Evolutionary conservation across 139 green algal species (phyloP), one percentile per base, ranked within the genome.

Genomic region (Tetradesmus obliquus): DNA sequence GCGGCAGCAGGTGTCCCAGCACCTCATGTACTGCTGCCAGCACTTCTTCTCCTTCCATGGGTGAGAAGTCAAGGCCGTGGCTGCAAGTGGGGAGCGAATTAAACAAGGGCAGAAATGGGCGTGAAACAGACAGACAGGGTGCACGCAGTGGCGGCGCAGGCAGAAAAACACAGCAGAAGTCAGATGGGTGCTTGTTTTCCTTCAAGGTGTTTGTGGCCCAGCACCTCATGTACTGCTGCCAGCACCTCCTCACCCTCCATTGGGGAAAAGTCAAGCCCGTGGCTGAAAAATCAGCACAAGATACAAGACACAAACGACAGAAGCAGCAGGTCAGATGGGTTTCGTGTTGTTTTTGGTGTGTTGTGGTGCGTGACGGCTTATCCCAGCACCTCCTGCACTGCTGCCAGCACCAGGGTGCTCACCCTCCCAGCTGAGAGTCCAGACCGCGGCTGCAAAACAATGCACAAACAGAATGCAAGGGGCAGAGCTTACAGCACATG

Each of bases 201-300:
- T 45, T 45, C 32, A 45, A 45, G 32, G 32, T 45, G 32, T 45
- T 45, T 45, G 82, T 97, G 88, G 80, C 15, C 60, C 22, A 92
- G 22, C 22, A 85, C 69, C 19, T 86, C 90, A 57, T 92, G 83
- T 6, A 89, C 84, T 2, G 71, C 71, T 15, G 71, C 55, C 54
- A 93, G 45, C n/a, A 94, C 93, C 0, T 93, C 87, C 0, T 81
- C 60, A 3, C 45, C 12, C 3, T 92, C 83, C 20, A 95, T 82
- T 0, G 94, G 94, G 1, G 0, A 24, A 71, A 96, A 94, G 84
- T 94, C 90, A 54, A 96, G 93, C 6, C 83, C 82, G 1, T 96
- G 82, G 55, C 86, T 91, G 74, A 13, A 54, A 19, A 57, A 32
- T 54, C 19, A 71, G 76, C 4, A 66, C 53, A 22, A 24, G 15